Evolutionary conservation across 345 rosid genomes (phyloP).

Genomic region (Euclidium syriacum): DNA sequence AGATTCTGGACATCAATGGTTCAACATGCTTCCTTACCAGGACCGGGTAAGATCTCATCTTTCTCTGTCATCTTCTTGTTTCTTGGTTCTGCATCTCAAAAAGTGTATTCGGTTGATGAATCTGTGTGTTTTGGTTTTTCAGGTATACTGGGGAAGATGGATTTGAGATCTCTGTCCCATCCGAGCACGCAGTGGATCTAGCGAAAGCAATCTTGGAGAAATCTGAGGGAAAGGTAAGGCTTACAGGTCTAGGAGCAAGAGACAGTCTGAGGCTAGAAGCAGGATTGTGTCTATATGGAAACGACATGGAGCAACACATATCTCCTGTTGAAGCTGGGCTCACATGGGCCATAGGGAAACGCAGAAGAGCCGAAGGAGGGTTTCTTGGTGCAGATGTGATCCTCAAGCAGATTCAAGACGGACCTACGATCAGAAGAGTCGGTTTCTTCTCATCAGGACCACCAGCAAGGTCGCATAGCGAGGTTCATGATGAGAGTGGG

Average conservation of each 20-base stretch:
- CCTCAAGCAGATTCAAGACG: conserved; percentile 82
- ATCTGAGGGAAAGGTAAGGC: conserved; percentile 83
- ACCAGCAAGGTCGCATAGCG: conserved; percentile 91
- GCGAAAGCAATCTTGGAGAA: conserved; percentile 92
- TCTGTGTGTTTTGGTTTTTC: conserved; percentile 13
- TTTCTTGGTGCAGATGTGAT: conserved; percentile 87
- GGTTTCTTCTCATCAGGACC: conserved; percentile 85
- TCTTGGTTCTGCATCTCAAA: neutral
- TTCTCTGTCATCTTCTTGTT: conserved; percentile 1
- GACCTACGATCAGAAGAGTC: conserved; percentile 82
- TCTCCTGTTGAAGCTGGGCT: conserved; percentile 94
- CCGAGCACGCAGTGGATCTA: conserved; percentile 73
- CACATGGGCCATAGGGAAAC: conserved; percentile 96
- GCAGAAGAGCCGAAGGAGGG: conserved; percentile 93
- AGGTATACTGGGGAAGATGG: conserved; percentile 99
- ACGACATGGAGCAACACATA: conserved; percentile 92
- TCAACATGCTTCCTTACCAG: conserved; percentile 80
- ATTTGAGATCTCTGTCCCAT: conserved; percentile 93
- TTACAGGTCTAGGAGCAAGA: conserved; percentile 91
- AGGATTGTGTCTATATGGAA: conserved; percentile 83
- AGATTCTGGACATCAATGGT: conserved; percentile 76
- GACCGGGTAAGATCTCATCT: conserved; percentile 64
- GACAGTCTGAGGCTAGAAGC: conserved; percentile 98
- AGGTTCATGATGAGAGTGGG: conserved; percentile 78
- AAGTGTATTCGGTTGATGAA: neutral